Percentiles rank a stretch among this genome's conserved stretches.
Conservation (phyloP, 164 flowering plant genomes). For the Umbilicus rupestris region DNA sequence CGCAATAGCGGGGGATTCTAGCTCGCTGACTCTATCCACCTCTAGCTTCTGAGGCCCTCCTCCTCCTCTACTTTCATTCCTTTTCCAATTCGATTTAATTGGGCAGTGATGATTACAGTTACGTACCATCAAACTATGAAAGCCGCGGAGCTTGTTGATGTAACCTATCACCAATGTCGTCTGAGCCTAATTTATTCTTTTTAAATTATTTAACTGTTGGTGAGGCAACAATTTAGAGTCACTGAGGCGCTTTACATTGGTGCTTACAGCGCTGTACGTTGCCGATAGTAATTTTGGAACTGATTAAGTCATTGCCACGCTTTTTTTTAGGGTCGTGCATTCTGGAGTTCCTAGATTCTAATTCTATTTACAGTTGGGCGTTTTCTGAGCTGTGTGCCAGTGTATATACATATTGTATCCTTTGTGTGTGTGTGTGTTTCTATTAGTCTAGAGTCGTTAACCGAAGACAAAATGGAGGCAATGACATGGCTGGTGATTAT, state of each 20-base stretch:
- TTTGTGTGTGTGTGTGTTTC: too few species aligned
- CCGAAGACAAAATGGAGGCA: too few species aligned
- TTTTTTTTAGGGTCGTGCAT: slow-evolving; percentile 17
- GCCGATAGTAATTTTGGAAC: slow-evolving; percentile 18
- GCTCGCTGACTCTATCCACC: slow-evolving; percentile 4
- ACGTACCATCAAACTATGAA: slow-evolving; percentile 44
- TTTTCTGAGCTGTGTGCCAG: too few species aligned
- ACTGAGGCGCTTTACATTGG: slow-evolving; percentile 22
- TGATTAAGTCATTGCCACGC: slow-evolving; percentile 21
- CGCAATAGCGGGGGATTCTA: not conserved
- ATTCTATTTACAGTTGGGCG: too few species aligned
- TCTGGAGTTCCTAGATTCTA: slow-evolving; percentile 18
- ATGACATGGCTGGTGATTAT: too few species aligned
- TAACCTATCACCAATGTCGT: not conserved
- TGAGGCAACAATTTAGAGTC: slow-evolving; percentile 38
- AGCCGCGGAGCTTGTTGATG: slow-evolving; percentile 25
- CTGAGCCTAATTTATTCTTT: slow-evolving; percentile 22
- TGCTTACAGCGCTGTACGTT: slow-evolving; percentile 35
- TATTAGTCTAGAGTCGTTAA: too few species aligned
- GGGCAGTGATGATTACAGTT: slow-evolving; percentile 26
- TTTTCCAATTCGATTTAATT: not conserved
- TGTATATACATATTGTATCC: too few species aligned
- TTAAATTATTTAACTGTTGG: not conserved
- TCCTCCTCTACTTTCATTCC: too few species aligned
- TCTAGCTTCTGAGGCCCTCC: slow-evolving; percentile 17